Evolutionary conservation across 2,329 filamentous ascomycete species (phyloP), one percentile per base, ranked within the genome.

Genomic region (Penicillium decumbens): DNA sequence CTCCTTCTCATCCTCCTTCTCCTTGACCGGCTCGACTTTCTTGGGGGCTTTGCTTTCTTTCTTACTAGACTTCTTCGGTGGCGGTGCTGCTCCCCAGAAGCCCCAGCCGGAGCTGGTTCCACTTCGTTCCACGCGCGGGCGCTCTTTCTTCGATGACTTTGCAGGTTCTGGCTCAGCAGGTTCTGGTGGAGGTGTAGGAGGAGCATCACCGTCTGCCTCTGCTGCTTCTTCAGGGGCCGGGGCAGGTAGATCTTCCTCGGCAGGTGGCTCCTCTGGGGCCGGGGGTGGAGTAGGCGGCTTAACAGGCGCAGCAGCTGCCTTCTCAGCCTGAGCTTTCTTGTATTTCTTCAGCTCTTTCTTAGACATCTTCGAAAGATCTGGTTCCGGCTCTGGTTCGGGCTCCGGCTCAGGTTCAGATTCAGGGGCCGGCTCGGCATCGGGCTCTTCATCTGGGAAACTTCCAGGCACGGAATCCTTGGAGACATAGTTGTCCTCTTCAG

Each of bases 71-170:
- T 75, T 77, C 56, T 72, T 75, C 4, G 73, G 66, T 3, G 69
- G 63, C 18, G 77, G 71, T 3, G 79, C 74, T 13, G 82, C 78
- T 15, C 80, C 81, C 87, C 87, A 92, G 66, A 83, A 82, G 30
- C 84, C 85, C 89, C 89, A 93, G 27, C 86, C 83, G 10, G 80
- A 76, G n/a, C 71, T 71, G 30, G 77, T 78, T 50, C 80, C 78
- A 32, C 87, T 84, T 50, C 88, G 87, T 59, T 83, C 87, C 55
- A 90, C 81, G 63, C 85, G 89, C 25, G 86, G 75, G 12, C 89
- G 85, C 55, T 95, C 88, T 66, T 87, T 95, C 71, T 83, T 88
- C 3, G 77, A 77, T 4, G 76, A 66, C 45, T 79, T 81, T 52
- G 77, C 82, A 10, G 77, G 58, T 18, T 53, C 49, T 24, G 50